Conservation (phyloP, 768 basidiomycete species). For the Hemileccinum impolitum region DNA sequence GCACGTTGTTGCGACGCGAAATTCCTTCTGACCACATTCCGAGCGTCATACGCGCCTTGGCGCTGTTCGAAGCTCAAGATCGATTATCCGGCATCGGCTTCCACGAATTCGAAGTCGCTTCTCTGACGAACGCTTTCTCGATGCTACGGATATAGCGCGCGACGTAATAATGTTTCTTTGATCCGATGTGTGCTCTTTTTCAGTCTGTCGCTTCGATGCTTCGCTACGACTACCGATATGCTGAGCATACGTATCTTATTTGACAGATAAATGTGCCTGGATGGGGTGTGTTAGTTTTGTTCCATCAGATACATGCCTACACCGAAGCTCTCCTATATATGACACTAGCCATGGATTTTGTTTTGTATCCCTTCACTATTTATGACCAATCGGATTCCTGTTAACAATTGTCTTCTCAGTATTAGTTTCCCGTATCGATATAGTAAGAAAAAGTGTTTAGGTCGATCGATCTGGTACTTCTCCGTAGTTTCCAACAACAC, state of each 20-base stretch:
- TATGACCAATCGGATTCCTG: too few species aligned
- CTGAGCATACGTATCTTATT: neutral
- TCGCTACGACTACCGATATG: conserved; percentile 3
- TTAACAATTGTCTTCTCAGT: too few species aligned
- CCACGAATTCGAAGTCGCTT: conserved; percentile 13
- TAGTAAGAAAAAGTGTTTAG: too few species aligned
- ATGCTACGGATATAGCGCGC: conserved; percentile 17
- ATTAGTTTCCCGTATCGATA: too few species aligned
- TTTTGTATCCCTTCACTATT: conserved; percentile 6
- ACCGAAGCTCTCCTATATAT: neutral
- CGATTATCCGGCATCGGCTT: neutral
- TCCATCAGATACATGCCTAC: neutral
- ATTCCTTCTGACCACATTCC: conserved; percentile 21
- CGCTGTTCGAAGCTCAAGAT: conserved; percentile 15
- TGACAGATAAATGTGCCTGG: neutral
- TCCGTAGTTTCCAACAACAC: too few species aligned
- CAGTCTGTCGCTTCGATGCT: neutral
- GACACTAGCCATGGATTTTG: neutral
- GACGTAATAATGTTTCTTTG: neutral
- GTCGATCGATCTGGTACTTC: too few species aligned
- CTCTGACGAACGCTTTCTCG: conserved; percentile 20
- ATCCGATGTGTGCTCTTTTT: neutral
- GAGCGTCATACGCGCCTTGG: conserved; percentile 20
- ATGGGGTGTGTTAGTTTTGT: neutral
- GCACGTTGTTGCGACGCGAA: conserved; percentile 11